Evolutionary conservation across 768 basidiomycete species (phyloP).

Genomic region (Boletus sp.): DNA sequence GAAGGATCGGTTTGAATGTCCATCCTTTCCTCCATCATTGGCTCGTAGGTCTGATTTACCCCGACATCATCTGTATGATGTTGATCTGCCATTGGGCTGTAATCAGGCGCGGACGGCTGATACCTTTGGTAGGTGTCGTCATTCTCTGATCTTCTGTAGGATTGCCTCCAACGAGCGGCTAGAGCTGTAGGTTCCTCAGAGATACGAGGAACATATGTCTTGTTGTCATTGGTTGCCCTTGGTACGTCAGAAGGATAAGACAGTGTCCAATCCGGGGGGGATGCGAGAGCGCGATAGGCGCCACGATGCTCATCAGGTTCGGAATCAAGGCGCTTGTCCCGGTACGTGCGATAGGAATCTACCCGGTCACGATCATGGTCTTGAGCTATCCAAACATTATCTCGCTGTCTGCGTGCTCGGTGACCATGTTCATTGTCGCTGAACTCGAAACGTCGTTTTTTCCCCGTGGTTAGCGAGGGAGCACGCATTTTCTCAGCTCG

Average conservation of each 20-base stretch:
- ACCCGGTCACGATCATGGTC: slow-evolving; percentile 5
- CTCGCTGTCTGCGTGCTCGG: slow-evolving; percentile 24
- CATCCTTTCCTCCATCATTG: slow-evolving; percentile 9
- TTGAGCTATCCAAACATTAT: slow-evolving; percentile 16
- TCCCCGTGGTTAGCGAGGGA: slow-evolving; percentile 12
- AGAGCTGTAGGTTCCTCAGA: neutral
- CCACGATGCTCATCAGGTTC: slow-evolving; percentile 15
- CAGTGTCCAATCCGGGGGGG: slow-evolving; percentile 7
- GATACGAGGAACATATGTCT: neutral
- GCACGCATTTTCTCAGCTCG: slow-evolving; percentile 19
- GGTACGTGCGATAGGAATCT: slow-evolving; percentile 1
- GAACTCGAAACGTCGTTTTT: slow-evolving; percentile 22
- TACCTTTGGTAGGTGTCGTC: slow-evolving; percentile 14
- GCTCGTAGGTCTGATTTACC: slow-evolving; percentile 11
- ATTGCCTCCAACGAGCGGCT: slow-evolving; percentile 5
- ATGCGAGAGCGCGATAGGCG: slow-evolving; percentile 1
- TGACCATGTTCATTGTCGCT: slow-evolving; percentile 18
- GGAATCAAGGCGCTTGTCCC: slow-evolving; percentile 12
- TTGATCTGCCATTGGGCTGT: slow-evolving; percentile 1
- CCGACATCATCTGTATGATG: slow-evolving; percentile 5
- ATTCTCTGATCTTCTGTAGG: slow-evolving; percentile 10
- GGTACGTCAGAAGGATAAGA: slow-evolving; percentile 5
- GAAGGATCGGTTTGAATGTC: slow-evolving; percentile 15
- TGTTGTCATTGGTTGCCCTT: slow-evolving; percentile 8
- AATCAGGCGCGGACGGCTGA: neutral